phyloP scores from a whole-genome alignment of 805 yeast genomes.

The Saccharomycopsis oosterbeekiorum region DNA sequence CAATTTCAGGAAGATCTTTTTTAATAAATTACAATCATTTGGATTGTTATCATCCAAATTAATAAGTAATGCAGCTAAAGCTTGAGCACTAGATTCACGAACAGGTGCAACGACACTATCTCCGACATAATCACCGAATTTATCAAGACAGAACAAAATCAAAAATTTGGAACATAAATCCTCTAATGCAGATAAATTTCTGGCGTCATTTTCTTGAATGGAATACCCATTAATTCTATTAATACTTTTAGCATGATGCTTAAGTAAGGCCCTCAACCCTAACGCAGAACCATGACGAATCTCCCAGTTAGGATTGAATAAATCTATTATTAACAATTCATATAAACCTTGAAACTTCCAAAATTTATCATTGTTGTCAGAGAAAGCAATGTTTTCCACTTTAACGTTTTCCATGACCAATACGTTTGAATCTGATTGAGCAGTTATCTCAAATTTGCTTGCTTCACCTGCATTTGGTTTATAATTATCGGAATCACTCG shows the following conservation, averaged over 20 bases:
- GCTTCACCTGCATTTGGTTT: slow-evolving; percentile 6
- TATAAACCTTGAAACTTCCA: slow-evolving; percentile 96
- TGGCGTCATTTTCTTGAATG: slow-evolving; percentile 47
- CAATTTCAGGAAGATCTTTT: slow-evolving; percentile 55
- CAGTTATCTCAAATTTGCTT: slow-evolving; percentile 49
- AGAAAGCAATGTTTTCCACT: slow-evolving; percentile 39
- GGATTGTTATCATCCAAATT: slow-evolving; percentile 46
- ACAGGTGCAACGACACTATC: slow-evolving; percentile 99
- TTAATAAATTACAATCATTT: slow-evolving; percentile 32
- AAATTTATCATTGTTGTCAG: slow-evolving; percentile 61
- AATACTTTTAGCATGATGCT: slow-evolving; percentile 75
- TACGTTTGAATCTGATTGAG: slow-evolving; percentile 71
- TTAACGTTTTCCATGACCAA: slow-evolving; percentile 70
- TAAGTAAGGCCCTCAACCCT: slow-evolving; percentile 79
- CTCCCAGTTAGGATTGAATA: slow-evolving; percentile 88
- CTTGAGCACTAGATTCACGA: slow-evolving; percentile 92
- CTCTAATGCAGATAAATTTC: slow-evolving; percentile 66
- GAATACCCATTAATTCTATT: slow-evolving; percentile 67
- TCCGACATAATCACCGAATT: slow-evolving; percentile 94
- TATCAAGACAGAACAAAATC: slow-evolving; percentile 80
- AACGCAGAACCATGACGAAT: slow-evolving; percentile 91
- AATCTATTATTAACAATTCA: slow-evolving; percentile 66
- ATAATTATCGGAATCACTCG: slow-evolving; percentile 1
- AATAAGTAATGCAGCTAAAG: slow-evolving; percentile 78
- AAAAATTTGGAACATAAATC: slow-evolving; percentile 80